A percentile compares a stretch with the other conserved stretches of the same genome.
phyloP scores from a whole-genome alignment of 2,329 filamentous ascomycete species.

The Epichloe sibirici region DNA sequence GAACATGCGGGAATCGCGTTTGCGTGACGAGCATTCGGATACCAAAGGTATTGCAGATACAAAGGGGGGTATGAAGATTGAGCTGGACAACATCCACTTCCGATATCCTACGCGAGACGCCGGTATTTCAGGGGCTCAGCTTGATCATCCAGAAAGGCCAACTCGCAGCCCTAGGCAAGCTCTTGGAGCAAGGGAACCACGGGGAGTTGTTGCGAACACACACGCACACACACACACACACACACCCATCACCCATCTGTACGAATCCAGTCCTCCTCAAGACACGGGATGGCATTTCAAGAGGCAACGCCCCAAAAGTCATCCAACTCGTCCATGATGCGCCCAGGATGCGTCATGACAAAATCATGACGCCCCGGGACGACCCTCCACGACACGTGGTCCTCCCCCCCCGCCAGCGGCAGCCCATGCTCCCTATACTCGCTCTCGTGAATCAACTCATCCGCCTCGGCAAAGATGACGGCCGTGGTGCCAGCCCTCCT shows the following conservation, averaged over 20 bases:
- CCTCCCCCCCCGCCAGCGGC: conserved; percentile 36
- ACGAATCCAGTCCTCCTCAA: no score
- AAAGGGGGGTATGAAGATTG: conserved; percentile 41
- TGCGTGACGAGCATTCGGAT: conserved; percentile 20
- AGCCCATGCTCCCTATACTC: conserved; percentile 38
- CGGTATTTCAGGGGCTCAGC: conserved; percentile 48
- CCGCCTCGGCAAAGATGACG: conserved; percentile 37
- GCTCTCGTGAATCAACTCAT: conserved; percentile 40
- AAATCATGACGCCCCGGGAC: conserved; percentile 49
- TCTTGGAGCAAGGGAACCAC: conserved; percentile 43
- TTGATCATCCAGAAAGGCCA: conserved; percentile 55
- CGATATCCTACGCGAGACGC: conserved; percentile 44
- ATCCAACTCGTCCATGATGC: conserved; percentile 34
- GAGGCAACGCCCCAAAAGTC: conserved; percentile 29
- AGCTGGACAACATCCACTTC: conserved; percentile 45
- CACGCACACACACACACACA: no score
- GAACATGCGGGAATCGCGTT: conserved; percentile 32
- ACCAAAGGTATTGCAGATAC: conserved; percentile 29
- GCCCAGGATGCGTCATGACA: conserved; percentile 40
- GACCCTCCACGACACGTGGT: conserved; percentile 36
- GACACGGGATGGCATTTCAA: neutral
- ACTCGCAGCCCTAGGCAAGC: conserved; percentile 51
- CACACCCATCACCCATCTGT: no score
- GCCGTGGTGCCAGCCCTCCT: conserved; percentile 32
- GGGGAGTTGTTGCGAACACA: conserved; percentile 28